Conservation (phyloP, 805 yeast genomes). For the Saccharomycopsis sp. region DNA sequence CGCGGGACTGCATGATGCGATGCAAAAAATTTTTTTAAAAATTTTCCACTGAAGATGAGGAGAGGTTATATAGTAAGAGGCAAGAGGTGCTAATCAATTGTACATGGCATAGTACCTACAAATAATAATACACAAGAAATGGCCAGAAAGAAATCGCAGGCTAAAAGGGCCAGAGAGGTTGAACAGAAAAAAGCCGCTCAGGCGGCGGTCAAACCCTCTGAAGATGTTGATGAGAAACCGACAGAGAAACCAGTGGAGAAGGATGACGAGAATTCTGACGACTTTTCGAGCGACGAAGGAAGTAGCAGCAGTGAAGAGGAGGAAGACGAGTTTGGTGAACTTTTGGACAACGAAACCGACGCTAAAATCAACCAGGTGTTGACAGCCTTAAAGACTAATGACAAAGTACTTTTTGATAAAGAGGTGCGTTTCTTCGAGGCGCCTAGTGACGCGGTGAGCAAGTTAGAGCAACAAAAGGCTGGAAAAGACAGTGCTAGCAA, state of each 20-base stretch:
- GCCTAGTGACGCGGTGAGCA: constrained; percentile 36
- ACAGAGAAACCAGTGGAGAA: constrained; percentile 19
- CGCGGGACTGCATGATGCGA: not conserved
- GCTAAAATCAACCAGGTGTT: constrained; percentile 69
- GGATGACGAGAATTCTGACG: constrained; percentile 29
- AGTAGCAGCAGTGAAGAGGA: constrained; percentile 40
- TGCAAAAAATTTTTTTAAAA: not conserved
- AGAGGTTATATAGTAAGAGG: too few species aligned
- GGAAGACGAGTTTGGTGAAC: constrained; percentile 89
- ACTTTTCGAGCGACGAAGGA: constrained; percentile 33
- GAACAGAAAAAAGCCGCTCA: constrained; percentile 23
- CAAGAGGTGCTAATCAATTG: too few species aligned
- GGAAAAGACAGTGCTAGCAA: constrained; percentile 39
- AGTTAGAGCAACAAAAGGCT: constrained; percentile 16
- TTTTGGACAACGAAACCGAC: constrained; percentile 82
- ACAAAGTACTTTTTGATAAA: constrained; percentile 60
- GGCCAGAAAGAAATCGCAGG: constrained; percentile 86
- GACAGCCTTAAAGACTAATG: constrained; percentile 60
- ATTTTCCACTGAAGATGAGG: too few species aligned
- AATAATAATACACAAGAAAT: constrained; percentile 29
- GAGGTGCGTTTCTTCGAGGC: constrained; percentile 68
- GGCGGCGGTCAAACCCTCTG: constrained; percentile 19
- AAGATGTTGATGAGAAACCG: constrained; percentile 28
- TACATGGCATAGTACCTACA: not conserved
- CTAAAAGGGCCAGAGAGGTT: constrained; percentile 59